phyloP scores from a whole-genome alignment of 208 protist genomes.

The Trypanosoma caninum region DNA sequence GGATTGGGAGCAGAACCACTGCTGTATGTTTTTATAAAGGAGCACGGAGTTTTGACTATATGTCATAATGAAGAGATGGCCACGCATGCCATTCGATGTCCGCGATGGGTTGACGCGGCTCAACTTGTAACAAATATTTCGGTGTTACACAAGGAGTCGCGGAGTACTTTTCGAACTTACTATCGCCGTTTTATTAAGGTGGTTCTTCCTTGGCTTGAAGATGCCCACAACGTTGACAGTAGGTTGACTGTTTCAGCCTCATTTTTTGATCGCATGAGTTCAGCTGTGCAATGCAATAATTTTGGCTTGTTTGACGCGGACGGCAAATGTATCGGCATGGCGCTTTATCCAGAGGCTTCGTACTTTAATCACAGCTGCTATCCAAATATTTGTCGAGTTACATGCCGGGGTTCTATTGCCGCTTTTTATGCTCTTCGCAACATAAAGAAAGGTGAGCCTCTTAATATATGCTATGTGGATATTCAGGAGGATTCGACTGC shows the following conservation, averaged over 20 bases:
- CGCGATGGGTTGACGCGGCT: constrained; percentile 41
- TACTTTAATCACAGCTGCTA: constrained; percentile 81
- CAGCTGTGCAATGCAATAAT: constrained; percentile 62
- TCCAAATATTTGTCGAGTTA: constrained; percentile 70
- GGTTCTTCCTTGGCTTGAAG: constrained; percentile 34
- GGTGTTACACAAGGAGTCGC: constrained; percentile 49
- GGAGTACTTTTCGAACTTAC: constrained; percentile 37
- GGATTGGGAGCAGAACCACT: not conserved
- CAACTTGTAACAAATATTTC: constrained; percentile 59
- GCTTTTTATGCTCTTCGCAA: constrained; percentile 65
- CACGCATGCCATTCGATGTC: constrained; percentile 18
- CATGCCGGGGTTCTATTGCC: constrained; percentile 36
- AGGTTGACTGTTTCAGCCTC: constrained; percentile 23
- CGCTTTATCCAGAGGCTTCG: constrained; percentile 55
- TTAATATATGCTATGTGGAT: constrained; percentile 80
- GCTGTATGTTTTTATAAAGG: constrained; percentile 1
- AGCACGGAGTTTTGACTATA: constrained; percentile 2
- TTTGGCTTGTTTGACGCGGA: constrained; percentile 55
- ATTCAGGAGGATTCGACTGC: constrained; percentile 53
- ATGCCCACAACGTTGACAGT: not conserved
- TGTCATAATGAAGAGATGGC: not conserved
- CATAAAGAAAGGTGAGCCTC: constrained; percentile 34
- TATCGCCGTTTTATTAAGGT: constrained; percentile 55
- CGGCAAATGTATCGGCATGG: constrained; percentile 47
- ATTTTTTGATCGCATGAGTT: constrained; percentile 52